Base-by-base conservation (phyloP, 306 rosid species). In the Betula pendula region DNA sequence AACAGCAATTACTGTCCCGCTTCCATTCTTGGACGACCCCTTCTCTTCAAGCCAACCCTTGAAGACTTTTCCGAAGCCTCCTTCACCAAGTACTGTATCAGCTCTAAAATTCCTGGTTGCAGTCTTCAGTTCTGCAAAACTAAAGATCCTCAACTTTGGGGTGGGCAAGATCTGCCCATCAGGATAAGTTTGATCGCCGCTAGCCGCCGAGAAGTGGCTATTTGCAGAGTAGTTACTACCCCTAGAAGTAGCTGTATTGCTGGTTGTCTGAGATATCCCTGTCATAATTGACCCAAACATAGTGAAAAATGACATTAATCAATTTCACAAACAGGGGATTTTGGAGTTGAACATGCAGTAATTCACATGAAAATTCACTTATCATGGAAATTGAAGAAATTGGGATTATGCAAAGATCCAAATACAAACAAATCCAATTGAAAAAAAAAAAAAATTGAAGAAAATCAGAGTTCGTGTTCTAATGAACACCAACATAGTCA, bases 21-120 rank as follows among this genome's bases (percentile, higher is more conserved):
- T 86, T 76, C 89, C 91, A 72, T 58, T 79, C 80, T 82, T 94
- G 27, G 89, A 76, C 0, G 86, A 3, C 15, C 80, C 72, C 82
- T 79, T 93, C 16, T 91, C 97, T n/a, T 92, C 99, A 35, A 96
- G 84, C 98, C 92, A 93, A 19, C 99, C 99, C 80, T 85, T 96
- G 76, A 20, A 96, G 75, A 96, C 99, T 78, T 85, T 90, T 19
- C 99, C 98, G 62, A 96, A 96, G 22, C 99, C 99, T 19, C 98
- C 99, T 72, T 93, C 99, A 1, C 99, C 99, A 56, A 96, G 96
- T 13, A 96, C 78, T 0, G 93, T 79, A 48, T 96, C 99, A 27
- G 82, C 9, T 84, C 83, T 89, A 85, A 96, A 96, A 86, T 90
- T 91, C 81, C 62, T 93, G 72, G 99, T 91, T 16, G 99, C 93